A percentile compares a stretch with the other conserved stretches of the same genome.
phyloP scores from a whole-genome alignment of 495 filamentous ascomycete genomes.

The Neurospora sp. region DNA sequence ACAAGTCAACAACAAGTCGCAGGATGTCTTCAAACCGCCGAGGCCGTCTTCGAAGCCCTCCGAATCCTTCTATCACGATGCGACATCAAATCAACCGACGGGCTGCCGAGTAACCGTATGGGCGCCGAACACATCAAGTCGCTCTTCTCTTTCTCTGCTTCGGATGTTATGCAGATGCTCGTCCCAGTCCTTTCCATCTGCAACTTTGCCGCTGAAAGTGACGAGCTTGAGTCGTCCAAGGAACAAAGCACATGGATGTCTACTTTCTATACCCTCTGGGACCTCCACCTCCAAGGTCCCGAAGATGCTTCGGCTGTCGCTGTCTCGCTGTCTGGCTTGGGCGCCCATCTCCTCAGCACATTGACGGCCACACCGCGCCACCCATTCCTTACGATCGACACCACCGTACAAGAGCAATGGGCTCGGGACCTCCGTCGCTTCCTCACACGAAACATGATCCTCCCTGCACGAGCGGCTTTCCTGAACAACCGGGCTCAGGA shows the following conservation, averaged over 20 bases:
- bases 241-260: slow-evolving; percentile 31
- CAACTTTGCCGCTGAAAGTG: slow-evolving; percentile 17
- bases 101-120: slow-evolving; percentile 21
- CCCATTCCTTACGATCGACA: slow-evolving; percentile 2
- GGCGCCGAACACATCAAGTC: slow-evolving; percentile 40
- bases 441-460: slow-evolving; percentile 58
- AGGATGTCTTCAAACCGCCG: slow-evolving; percentile 28
- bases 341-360: slow-evolving; percentile 23
- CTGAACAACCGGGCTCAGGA: slow-evolving; percentile 31
- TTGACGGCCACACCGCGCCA: slow-evolving; percentile 19
- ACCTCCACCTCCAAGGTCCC: slow-evolving; percentile 30
- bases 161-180: slow-evolving; percentile 28
- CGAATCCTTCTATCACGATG: slow-evolving; percentile 24
- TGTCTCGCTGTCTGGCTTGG: slow-evolving; percentile 23
- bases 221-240: slow-evolving; percentile 4
- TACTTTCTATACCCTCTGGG: slow-evolving; percentile 30
- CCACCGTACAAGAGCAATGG: slow-evolving; percentile 20
- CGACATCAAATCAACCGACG: slow-evolving; percentile 7
- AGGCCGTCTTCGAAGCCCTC: slow-evolving; percentile 30
- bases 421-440: slow-evolving; percentile 46
- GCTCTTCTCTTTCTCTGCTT: slow-evolving; percentile 31
- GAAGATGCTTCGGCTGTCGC: slow-evolving; percentile 32
- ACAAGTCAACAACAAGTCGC: slow-evolving; percentile 19
- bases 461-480: slow-evolving; percentile 53
- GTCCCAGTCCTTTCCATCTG: slow-evolving; percentile 30